Evolutionary conservation across 768 basidiomycete genomes (phyloP).

Genomic region (Fomitopsis serialis): DNA sequence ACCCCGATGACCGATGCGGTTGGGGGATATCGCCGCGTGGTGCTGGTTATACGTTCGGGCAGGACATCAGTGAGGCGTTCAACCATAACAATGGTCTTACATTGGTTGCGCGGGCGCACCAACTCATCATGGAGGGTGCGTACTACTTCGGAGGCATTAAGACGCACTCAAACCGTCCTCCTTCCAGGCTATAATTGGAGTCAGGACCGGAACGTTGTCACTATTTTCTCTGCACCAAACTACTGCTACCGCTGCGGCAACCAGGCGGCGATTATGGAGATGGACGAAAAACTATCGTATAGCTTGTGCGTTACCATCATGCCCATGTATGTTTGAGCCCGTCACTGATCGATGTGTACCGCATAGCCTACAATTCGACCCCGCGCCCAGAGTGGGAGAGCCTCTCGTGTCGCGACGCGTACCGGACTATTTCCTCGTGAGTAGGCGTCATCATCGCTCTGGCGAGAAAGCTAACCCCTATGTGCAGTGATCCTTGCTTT

Average conservation of each 20-base stretch:
- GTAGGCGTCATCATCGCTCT: conserved; percentile 19
- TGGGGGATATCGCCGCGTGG: conserved; percentile 99
- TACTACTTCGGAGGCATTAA: neutral
- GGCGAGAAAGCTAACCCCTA: neutral
- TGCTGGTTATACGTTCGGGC: conserved; percentile 98
- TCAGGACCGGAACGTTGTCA: conserved; percentile 98
- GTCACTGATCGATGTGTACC: conserved; percentile 3
- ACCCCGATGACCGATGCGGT: conserved; percentile 98
- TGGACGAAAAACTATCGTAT: conserved; percentile 96
- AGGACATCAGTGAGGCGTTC: conserved; percentile 98
- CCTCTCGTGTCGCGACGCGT: conserved; percentile 95
- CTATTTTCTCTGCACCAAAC: conserved; percentile 99
- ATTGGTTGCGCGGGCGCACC: conserved; percentile 90
- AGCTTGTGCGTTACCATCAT: conserved; percentile 60
- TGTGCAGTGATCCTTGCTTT: conserved; percentile 17
- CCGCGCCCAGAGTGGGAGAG: conserved; percentile 97
- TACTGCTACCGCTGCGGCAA: conserved; percentile 99
- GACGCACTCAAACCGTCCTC: neutral
- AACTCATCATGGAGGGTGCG: conserved; percentile 94
- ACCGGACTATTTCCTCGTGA: conserved; percentile 89
- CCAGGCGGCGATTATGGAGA: conserved; percentile 99
- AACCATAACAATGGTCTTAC: conserved; percentile 99
- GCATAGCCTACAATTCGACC: conserved; percentile 96
- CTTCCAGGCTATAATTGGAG: conserved; percentile 88
- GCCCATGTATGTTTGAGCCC: neutral